These are phyloP conservation scores for Tulasnella calospora DNA, from an alignment of 768 basidiomycete genomes.

Conservation along the genomic window DNA sequence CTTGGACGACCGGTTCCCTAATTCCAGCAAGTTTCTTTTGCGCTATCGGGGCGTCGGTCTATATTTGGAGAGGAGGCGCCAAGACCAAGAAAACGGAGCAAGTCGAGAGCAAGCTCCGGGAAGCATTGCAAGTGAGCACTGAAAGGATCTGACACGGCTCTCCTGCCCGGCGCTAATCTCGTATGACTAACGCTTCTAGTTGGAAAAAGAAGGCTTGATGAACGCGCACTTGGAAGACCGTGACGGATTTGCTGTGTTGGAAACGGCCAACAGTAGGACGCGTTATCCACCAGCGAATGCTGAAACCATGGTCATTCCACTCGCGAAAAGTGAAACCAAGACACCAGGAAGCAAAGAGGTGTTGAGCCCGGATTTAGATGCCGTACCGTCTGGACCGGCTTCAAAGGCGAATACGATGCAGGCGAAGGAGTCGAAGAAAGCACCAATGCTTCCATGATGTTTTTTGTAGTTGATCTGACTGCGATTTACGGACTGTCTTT, in stretches of 20 bases:
- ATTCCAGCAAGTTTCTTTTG: constrained; percentile 72
- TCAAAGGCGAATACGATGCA: neutral
- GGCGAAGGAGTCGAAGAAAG: constrained; percentile 17
- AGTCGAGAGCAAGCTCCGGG: constrained; percentile 57
- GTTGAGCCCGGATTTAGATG: constrained; percentile 8
- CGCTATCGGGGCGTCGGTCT: constrained; percentile 65
- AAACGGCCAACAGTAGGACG: neutral
- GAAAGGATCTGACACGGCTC: neutral
- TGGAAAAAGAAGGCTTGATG: constrained; percentile 26
- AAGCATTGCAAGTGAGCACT: constrained; percentile 38
- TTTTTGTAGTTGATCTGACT: neutral
- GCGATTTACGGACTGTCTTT: too few species aligned
- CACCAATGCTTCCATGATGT: neutral
- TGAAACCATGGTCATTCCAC: constrained; percentile 19
- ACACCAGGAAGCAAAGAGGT: neutral
- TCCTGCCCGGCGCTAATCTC: neutral
- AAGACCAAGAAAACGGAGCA: constrained; percentile 62
- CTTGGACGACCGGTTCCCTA: constrained; percentile 49
- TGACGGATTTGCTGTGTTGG: constrained; percentile 17
- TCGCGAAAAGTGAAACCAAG: neutral
- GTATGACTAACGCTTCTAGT: constrained; percentile 15
- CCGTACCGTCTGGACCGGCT: constrained; percentile 8
- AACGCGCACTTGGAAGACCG: constrained; percentile 16
- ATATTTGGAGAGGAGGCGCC: constrained; percentile 70
- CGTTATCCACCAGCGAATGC: constrained; percentile 11